These are phyloP conservation scores for Syzygium aqueum DNA, from an alignment of 345 rosid species.

Conservation along the genomic window DNA sequence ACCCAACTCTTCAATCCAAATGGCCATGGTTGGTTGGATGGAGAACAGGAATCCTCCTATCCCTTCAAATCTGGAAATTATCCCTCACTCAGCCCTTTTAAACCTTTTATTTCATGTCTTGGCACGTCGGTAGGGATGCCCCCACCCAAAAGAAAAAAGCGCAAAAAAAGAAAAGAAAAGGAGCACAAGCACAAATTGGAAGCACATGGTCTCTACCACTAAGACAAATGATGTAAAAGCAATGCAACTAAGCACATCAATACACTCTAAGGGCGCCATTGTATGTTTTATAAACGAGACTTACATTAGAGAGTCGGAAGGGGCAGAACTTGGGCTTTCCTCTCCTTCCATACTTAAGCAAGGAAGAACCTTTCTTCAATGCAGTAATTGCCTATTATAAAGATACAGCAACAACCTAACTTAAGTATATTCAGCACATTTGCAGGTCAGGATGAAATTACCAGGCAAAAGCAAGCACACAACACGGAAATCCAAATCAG, in stretches of 20 bases:
- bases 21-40: neutral
- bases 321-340: slow-evolving; percentile 99
- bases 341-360: slow-evolving; percentile 96
- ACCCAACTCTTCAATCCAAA: neutral
- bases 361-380: slow-evolving; percentile 85
- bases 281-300: slow-evolving; percentile 5
- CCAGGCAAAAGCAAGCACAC: neutral
- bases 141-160: neutral
- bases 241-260: neutral
- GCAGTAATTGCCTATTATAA: slow-evolving; percentile 86
- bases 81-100: neutral
- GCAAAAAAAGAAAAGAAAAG: neutral
- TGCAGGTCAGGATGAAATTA: neutral
- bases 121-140: neutral
- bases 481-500: neutral
- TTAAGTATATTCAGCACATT: slow-evolving; percentile 13
- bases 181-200: neutral
- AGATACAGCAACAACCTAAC: slow-evolving; percentile 22
- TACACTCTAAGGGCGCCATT: neutral
- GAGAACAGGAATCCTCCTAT: neutral
- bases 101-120: neutral
- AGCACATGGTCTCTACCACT: neutral
- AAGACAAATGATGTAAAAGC: neutral
- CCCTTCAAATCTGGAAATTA: neutral
- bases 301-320: slow-evolving; percentile 95